A percentile compares a stretch with the other conserved stretches of the same genome.
These are phyloP conservation scores for Yamadazyma atlantica DNA, from an alignment of 1,139 yeast genomes.

Conservation along the genomic window DNA sequence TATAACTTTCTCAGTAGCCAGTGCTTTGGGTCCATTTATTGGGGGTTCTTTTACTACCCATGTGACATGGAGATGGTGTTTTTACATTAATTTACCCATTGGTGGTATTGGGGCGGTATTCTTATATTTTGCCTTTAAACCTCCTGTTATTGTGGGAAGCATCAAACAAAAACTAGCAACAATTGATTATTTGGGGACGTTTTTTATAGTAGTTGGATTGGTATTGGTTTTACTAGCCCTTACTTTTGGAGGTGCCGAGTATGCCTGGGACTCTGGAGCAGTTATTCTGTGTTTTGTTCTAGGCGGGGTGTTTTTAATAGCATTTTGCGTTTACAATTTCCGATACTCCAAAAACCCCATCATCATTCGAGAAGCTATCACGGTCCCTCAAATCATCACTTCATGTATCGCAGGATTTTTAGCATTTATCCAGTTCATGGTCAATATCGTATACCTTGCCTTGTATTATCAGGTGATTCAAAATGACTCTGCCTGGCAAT, in stretches of 20 bases:
- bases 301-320: conserved; percentile 46
- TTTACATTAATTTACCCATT: conserved; percentile 68
- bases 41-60: conserved; percentile 67
- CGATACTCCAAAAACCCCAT: conserved; percentile 44
- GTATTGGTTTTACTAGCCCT: conserved; percentile 32
- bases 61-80: conserved; percentile 79
- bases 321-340: conserved; percentile 52
- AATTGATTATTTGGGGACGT: conserved; percentile 35
- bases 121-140: conserved; percentile 51
- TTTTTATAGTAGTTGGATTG: conserved; percentile 28
- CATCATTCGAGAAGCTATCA: conserved; percentile 42
- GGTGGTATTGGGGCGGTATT: conserved; percentile 56
- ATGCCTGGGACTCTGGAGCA: conserved; percentile 49
- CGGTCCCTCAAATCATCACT: conserved; percentile 33
- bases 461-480: conserved; percentile 57
- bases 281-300: conserved; percentile 54
- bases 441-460: conserved; percentile 44
- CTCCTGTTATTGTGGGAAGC: conserved; percentile 49
- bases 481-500: conserved; percentile 48
- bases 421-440: conserved; percentile 46
- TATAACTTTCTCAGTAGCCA: conserved; percentile 53
- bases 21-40: conserved; percentile 62
- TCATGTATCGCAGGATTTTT: conserved; percentile 39
- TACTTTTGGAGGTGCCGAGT: conserved; percentile 37
- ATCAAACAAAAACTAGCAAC: conserved; percentile 38